These are phyloP conservation scores for Mycena belliarum DNA, from an alignment of 768 basidiomycete genomes.

Conservation along the genomic window DNA sequence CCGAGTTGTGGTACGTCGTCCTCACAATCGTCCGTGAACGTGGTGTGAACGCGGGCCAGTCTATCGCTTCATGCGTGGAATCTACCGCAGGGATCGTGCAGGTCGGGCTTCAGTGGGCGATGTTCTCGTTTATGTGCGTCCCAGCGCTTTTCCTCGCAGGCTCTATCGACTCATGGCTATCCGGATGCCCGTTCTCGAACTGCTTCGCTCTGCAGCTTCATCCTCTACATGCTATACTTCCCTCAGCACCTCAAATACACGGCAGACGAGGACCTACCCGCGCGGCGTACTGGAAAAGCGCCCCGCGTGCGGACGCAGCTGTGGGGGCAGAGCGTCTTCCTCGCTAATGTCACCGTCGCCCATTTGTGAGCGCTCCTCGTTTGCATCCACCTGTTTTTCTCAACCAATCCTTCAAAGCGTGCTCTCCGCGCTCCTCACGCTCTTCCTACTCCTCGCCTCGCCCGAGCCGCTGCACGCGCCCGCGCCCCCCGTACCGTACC, in stretches of 20 bases:
- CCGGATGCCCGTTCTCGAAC: neutral
- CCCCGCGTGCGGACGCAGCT: neutral
- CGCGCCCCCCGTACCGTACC: constrained; percentile 33
- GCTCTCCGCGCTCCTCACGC: constrained; percentile 59
- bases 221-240: constrained; percentile 92
- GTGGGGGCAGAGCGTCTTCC: constrained; percentile 77
- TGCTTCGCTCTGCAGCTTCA: constrained; percentile 50
- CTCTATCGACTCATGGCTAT: too few relatives aligned
- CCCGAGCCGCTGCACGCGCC: constrained; percentile 36
- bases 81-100: constrained; percentile 80
- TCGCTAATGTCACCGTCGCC: constrained; percentile 67
- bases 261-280: constrained; percentile 21
- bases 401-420: constrained; percentile 36
- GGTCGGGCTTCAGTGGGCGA: constrained; percentile 78
- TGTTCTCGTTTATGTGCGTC: constrained; percentile 82
- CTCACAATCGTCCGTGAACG: neutral
- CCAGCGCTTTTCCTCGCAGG: neutral
- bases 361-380: constrained; percentile 62
- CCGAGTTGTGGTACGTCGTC: constrained; percentile 60
- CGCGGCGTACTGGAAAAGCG: neutral
- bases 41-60: constrained; percentile 40
- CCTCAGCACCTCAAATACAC: constrained; percentile 80
- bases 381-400: neutral
- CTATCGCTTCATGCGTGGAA: constrained; percentile 43
- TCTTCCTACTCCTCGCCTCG: constrained; percentile 56